These are phyloP conservation scores for Xylaria sp. DNA, from an alignment of 2,329 filamentous ascomycete species.

Conservation along the genomic window DNA sequence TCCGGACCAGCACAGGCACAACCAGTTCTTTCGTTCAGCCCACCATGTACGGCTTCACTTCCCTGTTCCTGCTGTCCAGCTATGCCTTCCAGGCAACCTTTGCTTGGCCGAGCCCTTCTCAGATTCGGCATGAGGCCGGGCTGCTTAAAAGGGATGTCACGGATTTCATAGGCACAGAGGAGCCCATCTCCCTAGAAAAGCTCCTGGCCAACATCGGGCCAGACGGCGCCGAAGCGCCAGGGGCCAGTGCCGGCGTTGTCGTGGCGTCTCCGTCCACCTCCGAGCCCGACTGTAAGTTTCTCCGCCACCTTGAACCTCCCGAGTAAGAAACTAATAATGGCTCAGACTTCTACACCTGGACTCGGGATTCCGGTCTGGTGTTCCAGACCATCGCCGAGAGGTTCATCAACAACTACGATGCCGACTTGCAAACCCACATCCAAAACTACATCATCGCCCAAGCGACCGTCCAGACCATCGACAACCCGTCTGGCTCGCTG, in stretches of 20 bases:
- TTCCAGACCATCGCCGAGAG: constrained; percentile 71
- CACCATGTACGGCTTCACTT: constrained; percentile 55
- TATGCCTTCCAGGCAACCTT: constrained; percentile 55
- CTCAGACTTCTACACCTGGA: constrained; percentile 79
- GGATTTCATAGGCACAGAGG: constrained; percentile 56
- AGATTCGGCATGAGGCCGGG: constrained; percentile 37
- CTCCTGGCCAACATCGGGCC: constrained; percentile 64
- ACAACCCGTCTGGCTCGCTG: constrained; percentile 68
- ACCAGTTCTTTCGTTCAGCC: constrained; percentile 38
- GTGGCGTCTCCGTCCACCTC: constrained; percentile 58
- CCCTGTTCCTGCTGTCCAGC: constrained; percentile 54
- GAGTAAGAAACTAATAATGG: constrained; percentile 17
- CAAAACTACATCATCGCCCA: constrained; percentile 70
- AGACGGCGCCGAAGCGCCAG: constrained; percentile 51
- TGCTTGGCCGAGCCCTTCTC: constrained; percentile 45
- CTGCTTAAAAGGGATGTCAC: constrained; percentile 54
- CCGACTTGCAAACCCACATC: constrained; percentile 60
- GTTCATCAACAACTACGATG: constrained; percentile 62
- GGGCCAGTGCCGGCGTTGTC: constrained; percentile 54
- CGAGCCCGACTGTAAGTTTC: constrained; percentile 58
- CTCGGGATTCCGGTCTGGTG: constrained; percentile 70
- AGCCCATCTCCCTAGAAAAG: constrained; percentile 52
- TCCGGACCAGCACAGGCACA: constrained; percentile 27
- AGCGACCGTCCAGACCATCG: constrained; percentile 65
- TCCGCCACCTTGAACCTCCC: neutral